These are phyloP conservation scores for Mrakia gelida DNA, from an alignment of 768 basidiomycete genomes.

Conservation along the genomic window DNA sequence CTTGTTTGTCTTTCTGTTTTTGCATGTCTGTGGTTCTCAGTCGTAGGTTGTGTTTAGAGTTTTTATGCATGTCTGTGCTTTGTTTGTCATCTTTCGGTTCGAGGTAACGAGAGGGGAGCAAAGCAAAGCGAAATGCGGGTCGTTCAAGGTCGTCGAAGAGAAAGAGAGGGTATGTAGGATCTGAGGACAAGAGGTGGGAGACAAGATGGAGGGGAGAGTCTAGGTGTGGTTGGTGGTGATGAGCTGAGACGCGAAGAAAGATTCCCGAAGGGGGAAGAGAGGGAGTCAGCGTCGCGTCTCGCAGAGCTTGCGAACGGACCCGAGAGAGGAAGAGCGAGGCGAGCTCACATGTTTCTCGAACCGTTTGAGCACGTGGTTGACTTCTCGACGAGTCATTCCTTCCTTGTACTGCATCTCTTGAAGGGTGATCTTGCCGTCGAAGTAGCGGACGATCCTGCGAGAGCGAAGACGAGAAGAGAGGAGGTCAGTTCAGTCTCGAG, in stretches of 20 bases:
- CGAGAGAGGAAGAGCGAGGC: neutral
- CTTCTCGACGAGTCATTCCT: constrained; percentile 11
- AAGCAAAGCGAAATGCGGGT: too few relatives aligned
- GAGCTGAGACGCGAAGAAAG: neutral
- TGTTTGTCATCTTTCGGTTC: neutral
- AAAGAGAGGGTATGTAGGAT: neutral
- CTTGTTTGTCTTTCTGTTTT: neutral
- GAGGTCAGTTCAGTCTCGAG: too few relatives aligned
- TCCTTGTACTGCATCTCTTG: constrained; percentile 78
- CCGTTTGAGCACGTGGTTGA: constrained; percentile 15
- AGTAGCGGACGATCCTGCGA: constrained; percentile 79
- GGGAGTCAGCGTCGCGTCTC: neutral
- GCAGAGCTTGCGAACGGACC: neutral
- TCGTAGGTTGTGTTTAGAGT: too few relatives aligned
- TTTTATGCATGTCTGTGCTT: too few relatives aligned
- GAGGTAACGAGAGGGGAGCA: too few relatives aligned
- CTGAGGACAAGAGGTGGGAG: neutral
- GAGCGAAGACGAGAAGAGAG: neutral
- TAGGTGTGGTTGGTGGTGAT: constrained; percentile 17
- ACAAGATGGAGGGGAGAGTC: neutral
- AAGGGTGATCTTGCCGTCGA: constrained; percentile 85
- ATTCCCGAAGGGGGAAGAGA: neutral
- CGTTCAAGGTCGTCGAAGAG: neutral
- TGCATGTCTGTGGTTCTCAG: neutral
- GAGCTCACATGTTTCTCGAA: constrained; percentile 23